A percentile compares a stretch with the other conserved stretches of the same genome.
Conservation (phyloP, 2,329 filamentous ascomycete species). For the Simplicillium sp. region DNA sequence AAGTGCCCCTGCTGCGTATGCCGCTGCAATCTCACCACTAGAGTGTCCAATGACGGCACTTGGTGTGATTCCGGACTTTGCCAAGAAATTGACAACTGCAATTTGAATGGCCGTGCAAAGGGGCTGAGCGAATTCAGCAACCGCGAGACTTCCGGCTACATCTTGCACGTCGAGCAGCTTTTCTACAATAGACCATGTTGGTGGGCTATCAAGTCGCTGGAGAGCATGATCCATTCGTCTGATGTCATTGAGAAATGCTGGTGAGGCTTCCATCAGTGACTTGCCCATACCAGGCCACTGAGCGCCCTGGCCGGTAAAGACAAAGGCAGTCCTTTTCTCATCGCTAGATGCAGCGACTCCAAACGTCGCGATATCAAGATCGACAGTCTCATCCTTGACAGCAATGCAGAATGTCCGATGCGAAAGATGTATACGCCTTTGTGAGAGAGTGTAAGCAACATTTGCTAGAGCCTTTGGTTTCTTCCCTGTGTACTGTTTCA, state of each 20-base stretch:
- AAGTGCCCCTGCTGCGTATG: slow-evolving; percentile 15
- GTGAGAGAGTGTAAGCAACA: not conserved
- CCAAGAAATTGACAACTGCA: slow-evolving; percentile 26
- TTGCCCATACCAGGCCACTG: slow-evolving; percentile 15
- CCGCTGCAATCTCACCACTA: slow-evolving; percentile 29
- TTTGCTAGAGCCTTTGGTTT: not conserved
- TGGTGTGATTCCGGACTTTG: slow-evolving; percentile 17
- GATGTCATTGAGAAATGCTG: slow-evolving; percentile 5
- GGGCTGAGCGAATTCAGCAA: slow-evolving; percentile 31
- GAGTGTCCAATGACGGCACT: slow-evolving; percentile 25
- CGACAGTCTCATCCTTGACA: no score
- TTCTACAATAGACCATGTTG: slow-evolving; percentile 6
- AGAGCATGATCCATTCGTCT: slow-evolving; percentile 7
- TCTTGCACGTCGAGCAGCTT: not conserved
- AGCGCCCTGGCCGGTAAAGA: slow-evolving; percentile 19
- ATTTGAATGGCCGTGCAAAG: slow-evolving; percentile 33
- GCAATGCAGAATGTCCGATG: not conserved
- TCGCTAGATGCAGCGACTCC: not conserved
- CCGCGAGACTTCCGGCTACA: slow-evolving; percentile 24
- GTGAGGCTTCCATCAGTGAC: slow-evolving; percentile 7
- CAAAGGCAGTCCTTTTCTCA: slow-evolving; percentile 6
- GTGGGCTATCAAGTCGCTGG: slow-evolving; percentile 1
- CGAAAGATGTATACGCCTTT: not conserved
- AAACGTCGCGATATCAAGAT: no score
- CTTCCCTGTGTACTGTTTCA: not conserved